Percentiles rank a stretch among this genome's conserved stretches.
Conservation (phyloP, 371 early-diverging fungal genomes). For the Smittium culicis region DNA sequence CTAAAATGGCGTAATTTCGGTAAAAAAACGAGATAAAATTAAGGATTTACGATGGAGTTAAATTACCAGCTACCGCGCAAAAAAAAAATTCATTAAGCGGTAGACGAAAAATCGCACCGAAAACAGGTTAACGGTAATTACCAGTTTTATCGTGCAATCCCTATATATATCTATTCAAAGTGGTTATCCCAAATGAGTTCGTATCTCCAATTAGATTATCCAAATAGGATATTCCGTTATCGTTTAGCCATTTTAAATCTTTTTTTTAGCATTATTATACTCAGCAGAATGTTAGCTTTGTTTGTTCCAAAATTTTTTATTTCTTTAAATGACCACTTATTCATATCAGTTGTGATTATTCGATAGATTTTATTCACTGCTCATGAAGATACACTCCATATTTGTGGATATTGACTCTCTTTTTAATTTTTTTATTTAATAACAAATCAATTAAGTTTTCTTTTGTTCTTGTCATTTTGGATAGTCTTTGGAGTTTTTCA, state of each 20-base stretch:
- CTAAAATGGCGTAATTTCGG: too few species aligned
- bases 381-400: too few species aligned
- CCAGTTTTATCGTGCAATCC: too few species aligned
- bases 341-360: too few species aligned
- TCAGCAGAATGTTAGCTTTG: neutral
- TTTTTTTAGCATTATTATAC: neutral
- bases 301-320: neutral
- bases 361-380: too few species aligned
- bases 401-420: neutral
- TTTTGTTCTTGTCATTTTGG: neutral
- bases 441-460: neutral
- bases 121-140: too few species aligned
- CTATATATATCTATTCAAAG: neutral
- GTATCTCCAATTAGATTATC: neutral
- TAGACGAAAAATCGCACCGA: too few species aligned
- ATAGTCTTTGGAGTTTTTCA: neutral
- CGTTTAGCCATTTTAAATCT: neutral
- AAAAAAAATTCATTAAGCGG: too few species aligned
- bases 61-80: too few species aligned
- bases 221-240: neutral
- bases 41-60: too few species aligned
- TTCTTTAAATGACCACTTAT: too few species aligned
- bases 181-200: neutral
- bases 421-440: neutral
- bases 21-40: too few species aligned